phyloP scores from a whole-genome alignment of 2,329 filamentous ascomycete species.

The Diplodia corticola region DNA sequence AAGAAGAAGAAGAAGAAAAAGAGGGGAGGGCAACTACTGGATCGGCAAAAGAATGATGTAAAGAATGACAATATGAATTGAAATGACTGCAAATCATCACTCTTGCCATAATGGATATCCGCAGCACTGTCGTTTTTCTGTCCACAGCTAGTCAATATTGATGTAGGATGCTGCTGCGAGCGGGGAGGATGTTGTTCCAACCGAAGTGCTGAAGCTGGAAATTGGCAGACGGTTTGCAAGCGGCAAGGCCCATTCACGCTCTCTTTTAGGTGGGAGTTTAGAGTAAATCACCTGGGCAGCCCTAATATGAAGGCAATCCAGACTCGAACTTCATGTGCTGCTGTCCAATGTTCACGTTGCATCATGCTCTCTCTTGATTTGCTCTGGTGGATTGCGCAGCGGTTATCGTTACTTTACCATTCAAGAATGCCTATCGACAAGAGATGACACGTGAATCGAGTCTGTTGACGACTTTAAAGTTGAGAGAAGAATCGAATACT shows the following conservation, averaged over 20 bases:
- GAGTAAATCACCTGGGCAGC: no score
- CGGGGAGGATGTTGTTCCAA: no score
- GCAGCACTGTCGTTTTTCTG: not conserved
- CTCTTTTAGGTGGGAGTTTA: no score
- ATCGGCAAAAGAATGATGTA: not conserved
- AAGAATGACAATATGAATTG: conserved; percentile 11
- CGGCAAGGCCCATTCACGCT: no score
- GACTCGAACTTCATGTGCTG: not conserved
- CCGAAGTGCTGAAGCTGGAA: no score
- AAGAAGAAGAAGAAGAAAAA: not conserved
- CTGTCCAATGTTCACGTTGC: not conserved
- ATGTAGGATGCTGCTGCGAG: not conserved
- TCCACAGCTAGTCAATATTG: not conserved
- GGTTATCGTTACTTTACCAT: not conserved
- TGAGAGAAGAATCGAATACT: not conserved
- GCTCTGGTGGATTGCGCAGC: not conserved
- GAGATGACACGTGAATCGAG: not conserved
- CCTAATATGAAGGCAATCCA: no score
- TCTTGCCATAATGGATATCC: not conserved
- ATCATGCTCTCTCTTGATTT: not conserved
- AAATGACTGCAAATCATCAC: not conserved
- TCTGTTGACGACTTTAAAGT: no score
- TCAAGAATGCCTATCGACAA: not conserved
- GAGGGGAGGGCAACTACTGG: no score
- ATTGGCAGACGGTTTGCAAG: no score